Evolutionary conservation across 768 basidiomycete species (phyloP).

Genomic region (Hirschioporus abietinus): DNA sequence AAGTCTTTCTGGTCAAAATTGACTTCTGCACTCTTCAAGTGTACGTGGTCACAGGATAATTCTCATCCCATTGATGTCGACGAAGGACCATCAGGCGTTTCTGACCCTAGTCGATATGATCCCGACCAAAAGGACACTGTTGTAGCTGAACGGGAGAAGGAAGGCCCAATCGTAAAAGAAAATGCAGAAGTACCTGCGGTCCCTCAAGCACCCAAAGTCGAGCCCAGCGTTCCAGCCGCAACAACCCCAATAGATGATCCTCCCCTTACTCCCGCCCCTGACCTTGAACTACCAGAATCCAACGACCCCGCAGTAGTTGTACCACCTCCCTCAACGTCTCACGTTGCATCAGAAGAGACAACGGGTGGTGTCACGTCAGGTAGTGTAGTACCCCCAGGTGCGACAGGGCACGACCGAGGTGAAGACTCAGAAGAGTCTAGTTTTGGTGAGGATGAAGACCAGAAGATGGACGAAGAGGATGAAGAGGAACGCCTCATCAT

Average conservation of each 20-base stretch:
- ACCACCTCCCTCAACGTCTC: constrained; percentile 40
- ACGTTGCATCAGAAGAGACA: constrained; percentile 58
- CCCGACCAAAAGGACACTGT: not conserved
- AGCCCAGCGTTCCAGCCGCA: constrained; percentile 16
- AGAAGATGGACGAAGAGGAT: constrained; percentile 66
- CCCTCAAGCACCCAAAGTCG: constrained; percentile 7
- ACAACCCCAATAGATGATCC: constrained; percentile 13
- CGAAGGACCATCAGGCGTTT: constrained; percentile 1
- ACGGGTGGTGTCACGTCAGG: constrained; percentile 89
- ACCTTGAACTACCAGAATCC: constrained; percentile 17
- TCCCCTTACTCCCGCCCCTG: constrained; percentile 18
- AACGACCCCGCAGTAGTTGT: constrained; percentile 35
- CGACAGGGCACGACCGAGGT: constrained; percentile 55
- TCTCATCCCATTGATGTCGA: constrained; percentile 11
- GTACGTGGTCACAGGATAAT: constrained; percentile 27
- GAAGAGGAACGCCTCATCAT: constrained; percentile 87
- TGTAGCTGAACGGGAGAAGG: not conserved
- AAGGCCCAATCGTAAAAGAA: constrained; percentile 14
- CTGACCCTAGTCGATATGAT: constrained; percentile 13
- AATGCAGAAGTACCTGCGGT: not conserved
- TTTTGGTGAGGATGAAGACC: constrained; percentile 65
- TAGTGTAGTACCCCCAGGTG: constrained; percentile 87
- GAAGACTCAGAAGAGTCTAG: constrained; percentile 62
- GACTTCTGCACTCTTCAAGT: constrained; percentile 18
- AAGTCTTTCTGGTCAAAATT: constrained; percentile 20